Evolutionary conservation across 805 yeast genomes (phyloP).

Genomic region (Cyberlindnera saturnus): DNA sequence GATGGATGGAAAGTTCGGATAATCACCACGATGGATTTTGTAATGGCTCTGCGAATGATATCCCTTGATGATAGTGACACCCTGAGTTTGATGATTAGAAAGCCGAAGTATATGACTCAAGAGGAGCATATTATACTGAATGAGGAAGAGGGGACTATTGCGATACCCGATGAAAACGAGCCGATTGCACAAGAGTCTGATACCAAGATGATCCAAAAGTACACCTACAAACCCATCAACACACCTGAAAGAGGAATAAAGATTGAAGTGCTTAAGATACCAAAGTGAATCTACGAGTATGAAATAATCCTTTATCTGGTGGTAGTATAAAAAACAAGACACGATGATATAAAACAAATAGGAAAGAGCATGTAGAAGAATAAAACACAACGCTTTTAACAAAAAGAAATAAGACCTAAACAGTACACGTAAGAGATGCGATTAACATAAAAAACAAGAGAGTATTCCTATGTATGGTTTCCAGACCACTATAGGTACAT

Average conservation of each 20-base stretch:
- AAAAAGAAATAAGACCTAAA: not conserved
- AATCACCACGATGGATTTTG: constrained; percentile 5
- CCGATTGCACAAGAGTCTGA: constrained; percentile 4
- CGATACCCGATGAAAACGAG: constrained; percentile 18
- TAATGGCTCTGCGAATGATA: constrained; percentile 5
- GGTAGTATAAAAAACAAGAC: not conserved
- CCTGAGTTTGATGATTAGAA: constrained; percentile 10
- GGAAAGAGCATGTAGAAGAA: not conserved
- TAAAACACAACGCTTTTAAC: not conserved
- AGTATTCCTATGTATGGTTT: not conserved
- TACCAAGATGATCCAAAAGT: constrained; percentile 14
- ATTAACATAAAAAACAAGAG: not conserved
- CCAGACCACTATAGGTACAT: not conserved
- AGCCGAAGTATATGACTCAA: constrained; percentile 7
- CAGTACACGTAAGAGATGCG: not conserved
- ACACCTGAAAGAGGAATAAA: constrained; percentile 14
- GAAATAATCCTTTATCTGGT: not conserved
- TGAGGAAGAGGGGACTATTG: constrained; percentile 4
- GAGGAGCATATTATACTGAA: constrained; percentile 4
- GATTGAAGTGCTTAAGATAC: constrained; percentile 18
- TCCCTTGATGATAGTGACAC: constrained; percentile 2
- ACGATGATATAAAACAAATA: not conserved
- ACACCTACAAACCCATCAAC: constrained; percentile 11
- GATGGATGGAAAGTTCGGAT: constrained; percentile 18
- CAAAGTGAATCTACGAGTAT: constrained; percentile 2